A percentile compares a stretch with the other conserved stretches of the same genome.
Conservation (phyloP, 192 early-diverging fungal genomes). For the Dissophora globulifera region DNA sequence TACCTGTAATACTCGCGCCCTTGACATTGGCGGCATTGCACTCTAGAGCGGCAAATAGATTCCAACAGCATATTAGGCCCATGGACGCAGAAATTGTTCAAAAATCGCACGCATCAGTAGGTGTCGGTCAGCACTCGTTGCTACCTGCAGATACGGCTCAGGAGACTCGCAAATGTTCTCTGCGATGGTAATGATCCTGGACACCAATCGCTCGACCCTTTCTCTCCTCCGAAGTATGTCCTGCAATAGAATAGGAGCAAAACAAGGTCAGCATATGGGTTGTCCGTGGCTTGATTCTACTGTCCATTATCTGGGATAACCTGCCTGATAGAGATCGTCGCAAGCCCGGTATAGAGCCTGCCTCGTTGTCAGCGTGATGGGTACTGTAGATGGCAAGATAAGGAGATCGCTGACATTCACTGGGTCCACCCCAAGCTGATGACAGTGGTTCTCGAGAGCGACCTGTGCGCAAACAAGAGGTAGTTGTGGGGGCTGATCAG, state of each 20-base stretch:
- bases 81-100: no score
- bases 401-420: conserved; percentile 32
- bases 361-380: conserved; percentile 27
- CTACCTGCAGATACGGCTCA: conserved; percentile 26
- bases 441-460: conserved; percentile 29
- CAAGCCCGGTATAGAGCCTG: conserved; percentile 26
- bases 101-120: no score
- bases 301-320: no score
- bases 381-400: conserved; percentile 9
- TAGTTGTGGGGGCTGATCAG: neutral
- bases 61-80: no score
- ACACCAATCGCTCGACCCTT: conserved; percentile 32
- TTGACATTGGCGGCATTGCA: conserved; percentile 43
- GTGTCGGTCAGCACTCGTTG: no score
- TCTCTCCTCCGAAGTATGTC: conserved; percentile 38
- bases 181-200: conserved; percentile 41
- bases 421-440: conserved; percentile 39
- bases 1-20: conserved; percentile 43
- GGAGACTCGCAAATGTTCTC: conserved; percentile 41
- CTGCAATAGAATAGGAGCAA: no score
- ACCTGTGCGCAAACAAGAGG: conserved; percentile 3
- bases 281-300: no score
- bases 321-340: conserved; percentile 36
- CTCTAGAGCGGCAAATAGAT: conserved; percentile 19
- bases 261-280: neutral